Conservation (phyloP, 805 yeast genomes). For the Suhomyces sp. region DNA sequence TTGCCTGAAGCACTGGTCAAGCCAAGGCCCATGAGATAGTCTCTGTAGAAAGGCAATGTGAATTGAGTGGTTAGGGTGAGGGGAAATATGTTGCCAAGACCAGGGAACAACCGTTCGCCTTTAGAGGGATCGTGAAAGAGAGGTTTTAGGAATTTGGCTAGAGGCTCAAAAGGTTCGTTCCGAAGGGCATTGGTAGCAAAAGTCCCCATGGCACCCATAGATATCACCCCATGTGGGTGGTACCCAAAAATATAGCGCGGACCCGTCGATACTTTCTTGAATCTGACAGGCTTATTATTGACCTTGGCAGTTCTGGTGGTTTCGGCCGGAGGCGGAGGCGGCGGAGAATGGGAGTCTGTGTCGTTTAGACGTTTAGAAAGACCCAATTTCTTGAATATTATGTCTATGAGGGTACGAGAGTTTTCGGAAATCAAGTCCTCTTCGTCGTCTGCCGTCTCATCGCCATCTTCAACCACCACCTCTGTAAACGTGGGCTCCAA, state of each 20-base stretch:
- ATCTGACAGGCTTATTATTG: constrained; percentile 9
- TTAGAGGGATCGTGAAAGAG: constrained; percentile 64
- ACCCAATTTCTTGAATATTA: constrained; percentile 33
- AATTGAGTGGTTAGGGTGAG: constrained; percentile 84
- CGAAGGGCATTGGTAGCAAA: constrained; percentile 57
- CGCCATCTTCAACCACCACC: constrained; percentile 23
- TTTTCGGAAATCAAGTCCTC: constrained; percentile 40
- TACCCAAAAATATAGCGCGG: constrained; percentile 86
- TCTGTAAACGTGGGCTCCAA: constrained; percentile 69
- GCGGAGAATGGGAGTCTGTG: constrained; percentile 14
- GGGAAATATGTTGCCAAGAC: constrained; percentile 68
- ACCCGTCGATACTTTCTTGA: constrained; percentile 45
- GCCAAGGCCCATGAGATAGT: constrained; percentile 77
- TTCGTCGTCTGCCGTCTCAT: constrained; percentile 33
- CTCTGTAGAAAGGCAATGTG: constrained; percentile 79
- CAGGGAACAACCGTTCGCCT: constrained; percentile 71
- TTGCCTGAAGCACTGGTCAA: constrained; percentile 77
- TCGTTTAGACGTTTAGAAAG: constrained; percentile 37
- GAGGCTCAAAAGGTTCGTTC: constrained; percentile 43
- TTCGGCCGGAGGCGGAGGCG: constrained; percentile 6
- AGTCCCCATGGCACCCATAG: constrained; percentile 85
- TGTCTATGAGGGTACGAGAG: constrained; percentile 35
- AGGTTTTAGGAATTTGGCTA: constrained; percentile 28
- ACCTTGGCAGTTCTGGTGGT: constrained; percentile 2
- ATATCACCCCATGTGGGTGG: constrained; percentile 96